Base-by-base conservation (phyloP, 208 protist species). In the Leptomonas seymouri region DNA sequence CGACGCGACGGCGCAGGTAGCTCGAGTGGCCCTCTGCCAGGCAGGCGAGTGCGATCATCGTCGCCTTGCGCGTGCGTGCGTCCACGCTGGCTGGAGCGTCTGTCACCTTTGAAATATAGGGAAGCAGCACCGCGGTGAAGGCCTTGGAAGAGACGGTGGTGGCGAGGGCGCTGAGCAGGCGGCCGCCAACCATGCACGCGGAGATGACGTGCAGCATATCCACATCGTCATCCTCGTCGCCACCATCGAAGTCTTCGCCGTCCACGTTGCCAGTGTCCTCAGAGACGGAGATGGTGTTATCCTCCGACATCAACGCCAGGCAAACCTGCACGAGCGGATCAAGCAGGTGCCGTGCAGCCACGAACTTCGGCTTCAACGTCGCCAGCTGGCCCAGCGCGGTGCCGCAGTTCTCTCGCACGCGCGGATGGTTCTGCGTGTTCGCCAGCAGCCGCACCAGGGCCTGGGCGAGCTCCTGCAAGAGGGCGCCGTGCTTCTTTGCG, bases 251-350 rank as follows among this genome's bases (percentile, higher is more conserved):
- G 28, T 79, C 68, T n/a, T 72, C 75, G 36, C 80, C 76, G 21
- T 77, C 70, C 28, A 70, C 78, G 41, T 76, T 79, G 48, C 62
- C 74, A 15, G 64, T 63, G 11, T 81, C 71, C 21, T 84, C 82
- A 4, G 85, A 60, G 20, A 93, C 73, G 25, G 76, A 78, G 53
- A 95, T 93, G 21, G 81, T 87, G 61, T 76, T 77, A 58, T 92
- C 88, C 69, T 96, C 91, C 18, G 83, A 68, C 84, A 97, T 89
- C 12, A 95, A 65, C 31, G 59, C 70, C 41, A 93, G 46, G 48
- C 83, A 90, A 27, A 80, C 77, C 31, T 81, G 64, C 63, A 93
- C 75, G 14, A 95, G 69, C 0, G 76, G 82, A 49, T 82, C 73
- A 3, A 97, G 80, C 57, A 95, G 61, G 0, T 60, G 49, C 3